Percentiles rank a stretch among this genome's conserved stretches.
These are phyloP conservation scores for Lupinus albus DNA, from an alignment of 306 rosid genomes.

Conservation along the genomic window DNA sequence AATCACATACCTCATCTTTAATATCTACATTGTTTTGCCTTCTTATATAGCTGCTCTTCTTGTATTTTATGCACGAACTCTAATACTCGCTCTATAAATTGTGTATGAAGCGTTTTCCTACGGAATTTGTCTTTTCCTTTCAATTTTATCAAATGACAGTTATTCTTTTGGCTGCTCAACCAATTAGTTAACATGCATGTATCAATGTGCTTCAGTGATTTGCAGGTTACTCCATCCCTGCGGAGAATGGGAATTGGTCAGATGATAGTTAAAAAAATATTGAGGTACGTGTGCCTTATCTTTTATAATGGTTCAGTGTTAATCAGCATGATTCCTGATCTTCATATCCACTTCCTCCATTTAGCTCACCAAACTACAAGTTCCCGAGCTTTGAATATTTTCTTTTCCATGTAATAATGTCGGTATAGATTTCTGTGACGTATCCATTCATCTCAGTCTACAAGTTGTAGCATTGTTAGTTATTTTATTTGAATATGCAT, in stretches of 20 bases:
- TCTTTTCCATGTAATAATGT: neutral
- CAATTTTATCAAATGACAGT: neutral
- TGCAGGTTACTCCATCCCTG: constrained; percentile 75
- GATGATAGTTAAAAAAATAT: constrained; percentile 65
- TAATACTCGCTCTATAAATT: too few species aligned
- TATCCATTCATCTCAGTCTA: neutral
- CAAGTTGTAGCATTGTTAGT: constrained; percentile 11
- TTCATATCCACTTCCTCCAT: constrained; percentile 13
- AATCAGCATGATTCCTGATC: constrained; percentile 12
- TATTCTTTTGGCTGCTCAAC: constrained; percentile 2
- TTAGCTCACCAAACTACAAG: neutral
- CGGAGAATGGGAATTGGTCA: constrained; percentile 79
- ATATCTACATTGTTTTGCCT: neutral
- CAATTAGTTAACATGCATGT: constrained; percentile 33
- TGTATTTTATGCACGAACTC: neutral
- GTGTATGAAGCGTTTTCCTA: neutral
- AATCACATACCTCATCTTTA: neutral
- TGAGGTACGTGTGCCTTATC: constrained; percentile 51
- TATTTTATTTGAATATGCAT: constrained; percentile 25
- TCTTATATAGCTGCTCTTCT: neutral
- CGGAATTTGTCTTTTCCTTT: neutral
- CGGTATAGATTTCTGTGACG: constrained; percentile 19
- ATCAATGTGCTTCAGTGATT: constrained; percentile 48
- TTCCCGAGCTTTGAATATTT: neutral
- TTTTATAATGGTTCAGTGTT: constrained; percentile 30